phyloP scores from a whole-genome alignment of 805 yeast genomes.

The Pichia cabralensis region DNA sequence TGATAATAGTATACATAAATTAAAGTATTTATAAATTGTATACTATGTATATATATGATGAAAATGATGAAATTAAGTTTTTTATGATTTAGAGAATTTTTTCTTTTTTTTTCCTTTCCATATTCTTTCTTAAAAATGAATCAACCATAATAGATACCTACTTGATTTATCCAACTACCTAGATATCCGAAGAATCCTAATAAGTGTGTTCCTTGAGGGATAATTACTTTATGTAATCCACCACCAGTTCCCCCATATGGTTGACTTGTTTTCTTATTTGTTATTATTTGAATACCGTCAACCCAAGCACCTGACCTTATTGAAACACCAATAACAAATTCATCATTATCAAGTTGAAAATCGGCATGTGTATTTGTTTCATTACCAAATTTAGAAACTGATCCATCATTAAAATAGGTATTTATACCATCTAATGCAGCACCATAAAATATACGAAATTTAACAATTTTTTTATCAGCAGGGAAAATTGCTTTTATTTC shows the following conservation, averaged over 20 bases:
- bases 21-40: too few species aligned
- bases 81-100: neutral
- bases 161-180: constrained; percentile 62
- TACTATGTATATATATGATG: too few species aligned
- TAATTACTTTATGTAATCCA: constrained; percentile 42
- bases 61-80: neutral
- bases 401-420: constrained; percentile 30
- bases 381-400: constrained; percentile 37
- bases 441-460: constrained; percentile 63
- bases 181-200: constrained; percentile 66
- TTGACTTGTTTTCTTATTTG: constrained; percentile 46
- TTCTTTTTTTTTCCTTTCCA: neutral
- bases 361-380: constrained; percentile 44
- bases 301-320: constrained; percentile 81
- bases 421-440: constrained; percentile 75
- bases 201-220: constrained; percentile 53
- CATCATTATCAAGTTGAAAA: constrained; percentile 46
- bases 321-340: constrained; percentile 47
- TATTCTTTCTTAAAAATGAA: neutral
- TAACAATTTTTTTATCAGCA: constrained; percentile 23
- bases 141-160: constrained; percentile 55
- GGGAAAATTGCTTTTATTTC: constrained; percentile 12
- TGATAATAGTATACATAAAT: neutral
- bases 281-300: constrained; percentile 72
- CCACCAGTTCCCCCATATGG: constrained; percentile 66